Evolutionary conservation across 257 asterid species (phyloP), one percentile per base, ranked within the genome.

Genomic region (Scutellaria barbata): DNA sequence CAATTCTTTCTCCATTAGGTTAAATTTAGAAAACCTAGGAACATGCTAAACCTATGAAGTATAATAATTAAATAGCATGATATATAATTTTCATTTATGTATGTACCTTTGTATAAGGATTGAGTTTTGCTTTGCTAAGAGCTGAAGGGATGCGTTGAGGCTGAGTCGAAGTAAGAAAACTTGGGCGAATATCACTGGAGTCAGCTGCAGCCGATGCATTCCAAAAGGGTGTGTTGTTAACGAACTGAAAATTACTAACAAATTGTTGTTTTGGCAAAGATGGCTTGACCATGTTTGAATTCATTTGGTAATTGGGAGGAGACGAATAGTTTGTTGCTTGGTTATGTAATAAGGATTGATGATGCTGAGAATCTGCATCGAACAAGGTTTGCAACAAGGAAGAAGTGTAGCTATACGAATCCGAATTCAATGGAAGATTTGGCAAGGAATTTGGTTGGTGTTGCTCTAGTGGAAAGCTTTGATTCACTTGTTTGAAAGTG

Each of bases 361-460:
- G 60, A 6, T 79, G 76, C 54, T 81, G 78, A 63, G 75, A 65
- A 51, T 80, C 85, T 2, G 79, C 6, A n/a, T 79, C 85, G 7
- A 87, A 86, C 41, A 87, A 66, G 3, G 79, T 79, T 42, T 83
- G 96, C 58, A 87, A 68, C 78, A 87, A 52, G 55, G 83, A 68
- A n/a, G 92, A 79, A 56, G 81, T 13, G 75, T 74, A 77, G 76
- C 72, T 80, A 52, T 72, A 84, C 53, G 88, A 72, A 54, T 70
- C 39, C 56, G 90, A 70, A 58, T 75, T 82, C 41, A 80, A 35
- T 4, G 77, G 83, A 52, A 68, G 72, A 40, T 57, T 66, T 18
- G 61, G 40, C 69, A 47, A 60, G 14, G 77, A 62, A 54, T 68
- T 74, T 1, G 78, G 35, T 6, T 30, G 35, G 35, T 30, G 35